Conservation (phyloP, 2,329 filamentous ascomycete genomes). For the Monascus ruber region DNA sequence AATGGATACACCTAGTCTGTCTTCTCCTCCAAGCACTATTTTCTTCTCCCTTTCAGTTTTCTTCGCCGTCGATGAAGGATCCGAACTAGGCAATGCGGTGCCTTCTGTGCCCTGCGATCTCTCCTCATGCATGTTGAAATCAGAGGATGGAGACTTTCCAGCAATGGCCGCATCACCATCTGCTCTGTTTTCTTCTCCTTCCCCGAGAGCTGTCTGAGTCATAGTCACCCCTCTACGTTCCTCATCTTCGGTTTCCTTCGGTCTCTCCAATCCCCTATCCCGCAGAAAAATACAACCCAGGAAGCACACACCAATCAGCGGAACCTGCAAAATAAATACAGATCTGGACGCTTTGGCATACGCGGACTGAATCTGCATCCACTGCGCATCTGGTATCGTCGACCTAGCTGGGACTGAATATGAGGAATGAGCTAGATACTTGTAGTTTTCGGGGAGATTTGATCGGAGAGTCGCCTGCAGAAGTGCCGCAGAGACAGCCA, state of each 20-base stretch:
- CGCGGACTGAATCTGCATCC: slow-evolving; percentile 35
- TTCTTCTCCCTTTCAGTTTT: too few relatives aligned
- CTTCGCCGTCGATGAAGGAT: too few relatives aligned
- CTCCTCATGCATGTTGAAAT: too few relatives aligned
- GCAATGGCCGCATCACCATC: too few relatives aligned
- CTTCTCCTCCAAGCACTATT: too few relatives aligned
- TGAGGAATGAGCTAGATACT: slow-evolving; percentile 28
- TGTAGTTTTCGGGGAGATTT: slow-evolving; percentile 28
- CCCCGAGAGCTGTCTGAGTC: too few relatives aligned
- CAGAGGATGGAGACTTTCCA: too few relatives aligned
- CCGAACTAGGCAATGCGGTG: too few relatives aligned
- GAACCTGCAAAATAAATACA: slow-evolving; percentile 48
- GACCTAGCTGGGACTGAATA: slow-evolving; percentile 24
- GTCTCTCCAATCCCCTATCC: slow-evolving; percentile 36
- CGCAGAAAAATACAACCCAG: slow-evolving; percentile 41
- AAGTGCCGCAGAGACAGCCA: slow-evolving; percentile 47
- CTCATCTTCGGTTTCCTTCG: slow-evolving; percentile 16
- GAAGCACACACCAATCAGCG: slow-evolving; percentile 42
- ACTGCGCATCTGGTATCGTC: slow-evolving; percentile 21
- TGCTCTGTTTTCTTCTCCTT: too few relatives aligned
- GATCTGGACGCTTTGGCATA: slow-evolving; percentile 44
- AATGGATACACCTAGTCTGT: too few relatives aligned
- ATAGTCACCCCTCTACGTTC: slow-evolving; percentile 1
- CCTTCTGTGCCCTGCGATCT: too few relatives aligned
- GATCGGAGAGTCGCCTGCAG: slow-evolving; percentile 28